Percentiles rank a stretch among this genome's conserved stretches.
phyloP scores from a whole-genome alignment of 2,329 filamentous ascomycete species.

The Colletotrichum viniferum region DNA sequence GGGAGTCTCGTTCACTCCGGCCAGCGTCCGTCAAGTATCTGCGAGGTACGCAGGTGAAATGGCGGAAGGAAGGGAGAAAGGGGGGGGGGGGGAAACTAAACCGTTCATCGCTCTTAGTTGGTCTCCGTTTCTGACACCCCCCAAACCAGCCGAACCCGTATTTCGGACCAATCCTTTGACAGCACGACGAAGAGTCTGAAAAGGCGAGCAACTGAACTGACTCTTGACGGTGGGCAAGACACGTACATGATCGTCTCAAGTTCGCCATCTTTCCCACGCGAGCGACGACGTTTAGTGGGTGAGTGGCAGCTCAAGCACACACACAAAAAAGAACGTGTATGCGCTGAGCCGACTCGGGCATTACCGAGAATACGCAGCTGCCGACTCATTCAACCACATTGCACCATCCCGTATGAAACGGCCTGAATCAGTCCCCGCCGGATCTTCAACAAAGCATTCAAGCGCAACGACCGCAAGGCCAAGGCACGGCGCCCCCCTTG shows the following conservation, averaged over 20 bases:
- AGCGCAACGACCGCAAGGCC: background rate
- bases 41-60: background rate
- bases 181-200: background rate
- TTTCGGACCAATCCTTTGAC: background rate
- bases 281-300: background rate
- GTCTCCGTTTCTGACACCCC: background rate
- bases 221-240: background rate
- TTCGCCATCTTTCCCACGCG: background rate
- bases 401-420: constrained; percentile 13
- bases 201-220: background rate
- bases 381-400: background rate
- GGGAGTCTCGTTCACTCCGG: background rate
- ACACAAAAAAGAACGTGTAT: background rate
- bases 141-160: background rate
- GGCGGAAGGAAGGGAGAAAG: background rate
- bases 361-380: background rate
- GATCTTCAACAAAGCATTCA: background rate
- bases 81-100: background rate
- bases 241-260: constrained; percentile 11
- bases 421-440: constrained; percentile 13
- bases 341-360: background rate
- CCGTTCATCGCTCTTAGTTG: background rate
- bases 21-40: background rate
- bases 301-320: background rate
- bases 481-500: background rate